Base-by-base conservation (phyloP, 2,329 filamentous ascomycete species). In the Aspergillus neoniger region DNA sequence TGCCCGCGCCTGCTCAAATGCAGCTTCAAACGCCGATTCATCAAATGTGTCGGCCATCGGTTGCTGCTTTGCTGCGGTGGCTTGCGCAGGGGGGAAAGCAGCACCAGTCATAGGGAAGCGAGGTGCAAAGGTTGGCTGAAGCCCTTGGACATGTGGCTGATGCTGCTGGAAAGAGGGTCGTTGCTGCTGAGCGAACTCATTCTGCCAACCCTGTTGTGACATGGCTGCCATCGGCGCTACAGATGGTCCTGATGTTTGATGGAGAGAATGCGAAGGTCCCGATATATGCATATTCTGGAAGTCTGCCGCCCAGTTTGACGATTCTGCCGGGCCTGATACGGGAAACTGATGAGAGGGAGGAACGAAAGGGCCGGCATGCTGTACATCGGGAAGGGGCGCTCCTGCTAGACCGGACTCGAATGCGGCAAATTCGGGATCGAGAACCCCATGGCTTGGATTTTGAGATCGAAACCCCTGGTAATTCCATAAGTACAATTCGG, bases 351-450 rank as follows among this genome's bases (percentile, higher is more conserved):
- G 62, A 21, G 58, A 53, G 6, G 70, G 69, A 14, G 65, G 64
- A 17, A 61, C 60, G 53, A 75, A 72, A 32, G 73, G 67, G 23
- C 66, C 63, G 61, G 71, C 69, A 55, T 76, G 73, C 69, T 79
- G 72, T 68, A 77, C 56, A 63, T 78, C 69, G 66, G 77, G 72
- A 39, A 79, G 49, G 2, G 68, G 69, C 48, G 71, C 67, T 23
- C 67, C 71, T 19, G 68, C 70, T 14, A 74, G 62, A 38, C 72
- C 73, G 41, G 75, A 68, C 61, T 90, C 87, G 66, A 91, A 91
- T 49, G 87, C 86, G 65, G 88, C 84, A 69, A 91, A 91, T 67
- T 91, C 88, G 38, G 82, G 80, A 67, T 91, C 88, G 58, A 90
- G 72, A 4, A 81, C 74, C 52, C 84, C 82, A 63, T 81, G 80